Evolutionary conservation across 2,329 filamentous ascomycete species (phyloP).

Genomic region (Paraconiothyrium sp.): DNA sequence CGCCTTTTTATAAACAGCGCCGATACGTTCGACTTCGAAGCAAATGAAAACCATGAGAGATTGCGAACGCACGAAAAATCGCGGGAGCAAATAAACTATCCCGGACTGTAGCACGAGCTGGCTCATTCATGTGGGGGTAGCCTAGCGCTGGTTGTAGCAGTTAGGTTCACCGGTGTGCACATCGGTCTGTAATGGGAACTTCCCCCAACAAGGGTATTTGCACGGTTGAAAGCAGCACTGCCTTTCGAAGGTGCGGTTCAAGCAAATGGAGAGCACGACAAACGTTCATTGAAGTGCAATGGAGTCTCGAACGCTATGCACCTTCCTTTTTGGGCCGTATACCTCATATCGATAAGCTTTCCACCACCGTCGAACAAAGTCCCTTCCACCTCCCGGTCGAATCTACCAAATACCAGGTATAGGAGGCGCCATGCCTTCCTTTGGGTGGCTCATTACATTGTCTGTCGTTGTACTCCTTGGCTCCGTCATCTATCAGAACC

Average conservation of each 20-base stretch:
- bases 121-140: too few relatives aligned
- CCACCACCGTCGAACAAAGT: not conserved
- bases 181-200: not conserved
- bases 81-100: not conserved
- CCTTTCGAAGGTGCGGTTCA: not conserved
- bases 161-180: too few relatives aligned
- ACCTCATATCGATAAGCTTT: constrained; percentile 24
- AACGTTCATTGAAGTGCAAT: not conserved
- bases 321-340: constrained; percentile 18
- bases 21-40: not conserved
- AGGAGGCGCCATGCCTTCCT: constrained; percentile 30
- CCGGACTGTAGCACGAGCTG: not conserved
- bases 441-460: constrained; percentile 31
- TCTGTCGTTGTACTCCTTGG: constrained; percentile 38
- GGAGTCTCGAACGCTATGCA: constrained; percentile 11
- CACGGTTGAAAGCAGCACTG: not conserved
- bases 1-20: constrained; percentile 25
- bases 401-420: not conserved
- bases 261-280: not conserved
- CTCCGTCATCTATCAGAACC: constrained; percentile 41
- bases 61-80: not conserved
- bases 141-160: too few relatives aligned
- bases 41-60: not conserved
- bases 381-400: constrained; percentile 1
- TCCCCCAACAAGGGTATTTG: not conserved